A percentile compares a stretch with the other conserved stretches of the same genome.
Evolutionary conservation across 495 filamentous ascomycete genomes (phyloP).

Genomic region (Penicillium coprophilum): DNA sequence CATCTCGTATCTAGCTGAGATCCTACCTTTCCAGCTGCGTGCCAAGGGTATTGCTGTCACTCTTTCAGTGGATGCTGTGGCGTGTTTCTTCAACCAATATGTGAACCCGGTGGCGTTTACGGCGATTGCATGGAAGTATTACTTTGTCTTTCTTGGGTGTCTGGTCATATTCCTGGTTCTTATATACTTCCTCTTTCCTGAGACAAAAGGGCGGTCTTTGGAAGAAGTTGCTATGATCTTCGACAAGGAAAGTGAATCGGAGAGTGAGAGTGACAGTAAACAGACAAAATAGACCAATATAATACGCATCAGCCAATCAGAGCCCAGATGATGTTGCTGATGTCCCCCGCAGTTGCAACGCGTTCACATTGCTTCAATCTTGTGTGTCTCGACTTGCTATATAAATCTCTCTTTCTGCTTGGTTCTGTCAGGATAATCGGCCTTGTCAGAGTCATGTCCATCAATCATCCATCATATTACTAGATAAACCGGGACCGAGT

Average conservation of each 20-base stretch:
- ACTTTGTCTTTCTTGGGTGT: constrained; percentile 60
- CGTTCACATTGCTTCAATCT: neutral
- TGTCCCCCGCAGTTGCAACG: constrained; percentile 7
- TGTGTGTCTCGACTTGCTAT: neutral
- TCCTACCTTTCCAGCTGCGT: constrained; percentile 65
- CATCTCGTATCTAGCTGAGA: constrained; percentile 64
- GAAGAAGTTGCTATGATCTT: constrained; percentile 65
- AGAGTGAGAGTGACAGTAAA: neutral
- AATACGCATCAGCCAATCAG: constrained; percentile 18
- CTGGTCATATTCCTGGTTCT: constrained; percentile 54
- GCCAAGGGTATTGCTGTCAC: constrained; percentile 69
- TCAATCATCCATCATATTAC: neutral
- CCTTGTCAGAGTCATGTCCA: neutral
- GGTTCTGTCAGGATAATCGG: neutral
- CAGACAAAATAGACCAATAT: neutral
- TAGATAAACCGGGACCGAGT: constrained; percentile 6
- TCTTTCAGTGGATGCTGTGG: constrained; percentile 57
- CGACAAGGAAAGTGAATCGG: constrained; percentile 28
- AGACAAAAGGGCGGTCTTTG: constrained; percentile 64
- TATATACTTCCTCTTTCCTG: constrained; percentile 66
- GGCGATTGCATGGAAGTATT: constrained; percentile 55
- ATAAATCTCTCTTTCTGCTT: neutral
- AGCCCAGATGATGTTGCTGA: constrained; percentile 13
- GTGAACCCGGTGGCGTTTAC: constrained; percentile 60
- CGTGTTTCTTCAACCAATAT: constrained; percentile 57